Conservation (phyloP, 805 yeast genomes). For the Myxozyma mucilagina region DNA sequence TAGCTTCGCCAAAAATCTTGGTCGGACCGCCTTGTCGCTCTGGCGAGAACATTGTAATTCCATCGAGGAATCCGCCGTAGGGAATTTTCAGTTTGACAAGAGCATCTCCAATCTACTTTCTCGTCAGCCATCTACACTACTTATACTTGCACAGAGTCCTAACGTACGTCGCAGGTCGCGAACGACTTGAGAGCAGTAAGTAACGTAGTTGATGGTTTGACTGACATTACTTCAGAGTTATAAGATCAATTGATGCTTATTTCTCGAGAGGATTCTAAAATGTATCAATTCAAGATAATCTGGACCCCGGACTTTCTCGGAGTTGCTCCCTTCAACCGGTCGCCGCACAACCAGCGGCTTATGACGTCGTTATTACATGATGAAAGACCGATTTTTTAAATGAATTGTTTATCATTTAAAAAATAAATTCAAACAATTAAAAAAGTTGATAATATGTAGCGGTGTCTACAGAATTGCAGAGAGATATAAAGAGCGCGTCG, state of each 20-base stretch:
- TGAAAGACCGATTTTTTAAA: no score
- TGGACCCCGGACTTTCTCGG: neutral
- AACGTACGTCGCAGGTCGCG: slow-evolving; percentile 25
- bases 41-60: slow-evolving; percentile 28
- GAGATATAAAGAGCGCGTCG: no score
- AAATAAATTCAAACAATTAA: no score
- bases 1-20: slow-evolving; percentile 29
- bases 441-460: no score
- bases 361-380: no score
- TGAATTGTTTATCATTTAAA: no score
- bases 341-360: no score
- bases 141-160: neutral
- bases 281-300: neutral
- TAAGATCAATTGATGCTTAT: no score
- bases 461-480: no score
- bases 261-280: no score
- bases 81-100: slow-evolving; percentile 23
- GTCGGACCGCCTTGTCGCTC: slow-evolving; percentile 22
- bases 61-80: slow-evolving; percentile 27
- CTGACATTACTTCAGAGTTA: neutral
- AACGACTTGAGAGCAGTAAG: slow-evolving; percentile 14
- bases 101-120: slow-evolving; percentile 27
- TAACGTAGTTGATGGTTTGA: slow-evolving; percentile 11
- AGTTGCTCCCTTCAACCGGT: neutral
- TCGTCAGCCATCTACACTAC: no score